Evolutionary conservation across 192 early-diverging fungal genomes (phyloP).

Genomic region (Backusella circina): DNA sequence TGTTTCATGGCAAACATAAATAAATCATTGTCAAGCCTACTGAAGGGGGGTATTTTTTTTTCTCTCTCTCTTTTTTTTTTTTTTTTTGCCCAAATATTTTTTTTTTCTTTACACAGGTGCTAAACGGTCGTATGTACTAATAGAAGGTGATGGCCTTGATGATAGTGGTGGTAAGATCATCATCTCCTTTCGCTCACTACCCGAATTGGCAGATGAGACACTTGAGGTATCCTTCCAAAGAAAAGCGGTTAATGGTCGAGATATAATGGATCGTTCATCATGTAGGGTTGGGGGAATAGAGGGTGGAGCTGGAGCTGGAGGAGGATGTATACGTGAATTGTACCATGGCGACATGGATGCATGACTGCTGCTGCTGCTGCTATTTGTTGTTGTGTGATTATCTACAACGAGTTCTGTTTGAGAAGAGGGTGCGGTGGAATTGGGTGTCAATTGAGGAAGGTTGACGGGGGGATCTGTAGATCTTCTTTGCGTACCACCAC

Average conservation of each 20-base stretch:
- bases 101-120: background rate
- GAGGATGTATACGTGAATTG: background rate
- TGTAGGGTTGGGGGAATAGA: background rate
- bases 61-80: no score
- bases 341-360: conserved; percentile 6
- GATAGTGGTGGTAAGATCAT: conserved; percentile 19
- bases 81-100: no score
- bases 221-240: conserved; percentile 15
- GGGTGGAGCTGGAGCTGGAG: background rate
- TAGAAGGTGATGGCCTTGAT: conserved; percentile 4
- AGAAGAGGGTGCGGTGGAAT: background rate
- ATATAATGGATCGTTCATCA: conserved; percentile 10
- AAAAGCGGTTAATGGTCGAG: conserved; percentile 24
- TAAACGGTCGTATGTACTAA: conserved; percentile 14
- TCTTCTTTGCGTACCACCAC: background rate
- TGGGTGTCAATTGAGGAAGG: background rate
- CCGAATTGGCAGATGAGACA: background rate
- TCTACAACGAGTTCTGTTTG: background rate
- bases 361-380: background rate
- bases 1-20: background rate
- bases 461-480: background rate
- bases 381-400: background rate
- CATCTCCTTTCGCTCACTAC: background rate
- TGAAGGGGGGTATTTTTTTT: background rate
- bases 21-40: background rate